Conservation (phyloP, 345 rosid genomes). For the Lumnitzera littorea region DNA sequence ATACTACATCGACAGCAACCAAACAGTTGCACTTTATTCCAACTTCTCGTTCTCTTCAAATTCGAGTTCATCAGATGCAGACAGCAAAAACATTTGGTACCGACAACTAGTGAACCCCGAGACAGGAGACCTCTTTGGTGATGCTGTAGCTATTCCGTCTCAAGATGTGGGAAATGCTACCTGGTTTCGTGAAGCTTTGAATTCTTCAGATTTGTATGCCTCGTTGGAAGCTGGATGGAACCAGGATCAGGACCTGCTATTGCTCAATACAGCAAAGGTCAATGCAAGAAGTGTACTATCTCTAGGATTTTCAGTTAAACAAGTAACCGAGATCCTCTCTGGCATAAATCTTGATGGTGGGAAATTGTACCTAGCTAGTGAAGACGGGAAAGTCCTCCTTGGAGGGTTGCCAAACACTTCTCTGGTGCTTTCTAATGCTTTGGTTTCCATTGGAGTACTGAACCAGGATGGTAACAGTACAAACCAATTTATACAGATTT, state of each 20-base stretch:
- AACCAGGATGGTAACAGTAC: too few relatives aligned
- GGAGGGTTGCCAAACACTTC: conserved; percentile 13
- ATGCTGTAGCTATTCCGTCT: conserved; percentile 10
- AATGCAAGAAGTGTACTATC: conserved; percentile 23
- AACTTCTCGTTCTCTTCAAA: conserved; percentile 20
- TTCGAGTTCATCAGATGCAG: background rate
- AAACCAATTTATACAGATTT: too few relatives aligned
- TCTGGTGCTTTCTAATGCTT: background rate
- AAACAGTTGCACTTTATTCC: conserved; percentile 19
- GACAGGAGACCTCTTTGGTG: conserved; percentile 32
- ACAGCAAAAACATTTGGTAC: conserved; percentile 18
- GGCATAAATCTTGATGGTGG: conserved; percentile 25
- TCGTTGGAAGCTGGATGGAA: conserved; percentile 27
- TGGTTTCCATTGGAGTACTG: conserved; percentile 3
- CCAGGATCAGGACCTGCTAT: conserved; percentile 11
- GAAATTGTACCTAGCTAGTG: conserved; percentile 29
- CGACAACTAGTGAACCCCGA: conserved; percentile 24
- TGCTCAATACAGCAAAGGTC: conserved; percentile 22
- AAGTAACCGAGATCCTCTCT: conserved; percentile 11
- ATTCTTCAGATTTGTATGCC: conserved; percentile 20
- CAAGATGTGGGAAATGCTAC: conserved; percentile 7
- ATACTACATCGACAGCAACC: conserved; percentile 22
- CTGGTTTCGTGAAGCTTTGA: conserved; percentile 31
- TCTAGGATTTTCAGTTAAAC: conserved; percentile 26
- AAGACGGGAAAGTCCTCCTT: conserved; percentile 21